Evolutionary conservation across 108 stramenopile species (phyloP), one percentile per base, ranked within the genome.

Genomic region (Phaeodactylum tricornutum): DNA sequence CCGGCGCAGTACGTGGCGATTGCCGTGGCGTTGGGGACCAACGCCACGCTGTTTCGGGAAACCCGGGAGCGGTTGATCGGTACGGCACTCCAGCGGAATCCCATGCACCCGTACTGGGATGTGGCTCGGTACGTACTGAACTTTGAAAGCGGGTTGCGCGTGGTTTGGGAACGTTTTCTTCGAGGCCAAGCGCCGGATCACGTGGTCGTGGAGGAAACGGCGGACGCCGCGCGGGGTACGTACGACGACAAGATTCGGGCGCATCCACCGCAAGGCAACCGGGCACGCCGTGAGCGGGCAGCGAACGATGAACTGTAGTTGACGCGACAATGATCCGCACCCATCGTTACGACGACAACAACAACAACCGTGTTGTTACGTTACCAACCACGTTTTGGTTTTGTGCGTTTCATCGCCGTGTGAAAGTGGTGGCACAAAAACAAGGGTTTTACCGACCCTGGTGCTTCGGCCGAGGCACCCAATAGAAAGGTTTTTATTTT

Each of bases 81-180:
- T 26, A 75, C 79, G 26, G 77, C 77, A 17, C 47, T 81, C 28
- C 75, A 84, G 55, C 64, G 63, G 28, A 82, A 88, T 42, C 87
- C 82, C 0, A 81, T 88, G 87, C 87, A 88, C 55, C 72, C 82
- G 0, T 88, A 79, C 56, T 88, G 87, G 87, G 87, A 88, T 74
- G 82, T 78, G 4, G 67, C 75, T 8, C 71, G 86, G 12, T 88
- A 88, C 51, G 78, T 74, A 3, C 69, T 70, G 54, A 82, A 76
- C 53, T 74, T 88, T 40, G 66, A 84, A 55, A 46, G 40, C 1
- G 87, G 82, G 22, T 55, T 84, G 47, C 47, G 35, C 19, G 41
- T 53, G 50, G 77, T 69, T 12, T 88, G 82, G 79, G 61, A 76
- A 20, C 62, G 53, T 17, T 88, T 79, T 36, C 22, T 84, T 17